phyloP scores from a whole-genome alignment of 768 basidiomycete genomes.

The Gyrodon lividus region DNA sequence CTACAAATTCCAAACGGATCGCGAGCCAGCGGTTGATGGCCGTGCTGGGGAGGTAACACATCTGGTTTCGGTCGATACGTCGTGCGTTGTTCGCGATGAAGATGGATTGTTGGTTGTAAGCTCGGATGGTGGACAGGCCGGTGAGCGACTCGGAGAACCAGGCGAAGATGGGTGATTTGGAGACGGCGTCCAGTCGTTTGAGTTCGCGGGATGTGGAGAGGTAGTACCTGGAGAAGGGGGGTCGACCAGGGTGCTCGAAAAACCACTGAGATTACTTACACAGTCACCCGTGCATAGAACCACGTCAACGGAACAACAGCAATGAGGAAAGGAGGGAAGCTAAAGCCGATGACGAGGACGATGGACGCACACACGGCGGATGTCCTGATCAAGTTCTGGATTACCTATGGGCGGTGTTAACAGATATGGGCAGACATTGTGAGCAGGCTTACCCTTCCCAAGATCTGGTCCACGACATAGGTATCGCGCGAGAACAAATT shows the following conservation, averaged over 20 bases:
- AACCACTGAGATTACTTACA: slow-evolving; percentile 41
- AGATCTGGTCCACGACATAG: slow-evolving; percentile 81
- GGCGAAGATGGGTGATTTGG: slow-evolving; percentile 88
- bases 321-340: slow-evolving; percentile 80
- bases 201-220: slow-evolving; percentile 83
- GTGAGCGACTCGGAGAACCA: slow-evolving; percentile 79
- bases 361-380: slow-evolving; percentile 57
- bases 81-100: slow-evolving; percentile 70
- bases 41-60: slow-evolving; percentile 71
- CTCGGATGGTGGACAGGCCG: slow-evolving; percentile 81
- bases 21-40: slow-evolving; percentile 84
- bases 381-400: slow-evolving; percentile 70
- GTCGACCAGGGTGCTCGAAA: neutral
- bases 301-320: slow-evolving; percentile 72
- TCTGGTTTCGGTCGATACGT: slow-evolving; percentile 83
- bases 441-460: slow-evolving; percentile 51
- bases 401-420: slow-evolving; percentile 37
- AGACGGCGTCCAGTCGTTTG: slow-evolving; percentile 85
- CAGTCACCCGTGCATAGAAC: slow-evolving; percentile 81
- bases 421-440: neutral
- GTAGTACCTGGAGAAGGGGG: slow-evolving; percentile 61
- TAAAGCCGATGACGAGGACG: slow-evolving; percentile 69
- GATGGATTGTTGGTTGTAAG: slow-evolving; percentile 66
- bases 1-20: slow-evolving; percentile 80
- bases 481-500: slow-evolving; percentile 91